phyloP scores from a whole-genome alignment of 805 yeast genomes.

The Dipodascopsis tothii region DNA sequence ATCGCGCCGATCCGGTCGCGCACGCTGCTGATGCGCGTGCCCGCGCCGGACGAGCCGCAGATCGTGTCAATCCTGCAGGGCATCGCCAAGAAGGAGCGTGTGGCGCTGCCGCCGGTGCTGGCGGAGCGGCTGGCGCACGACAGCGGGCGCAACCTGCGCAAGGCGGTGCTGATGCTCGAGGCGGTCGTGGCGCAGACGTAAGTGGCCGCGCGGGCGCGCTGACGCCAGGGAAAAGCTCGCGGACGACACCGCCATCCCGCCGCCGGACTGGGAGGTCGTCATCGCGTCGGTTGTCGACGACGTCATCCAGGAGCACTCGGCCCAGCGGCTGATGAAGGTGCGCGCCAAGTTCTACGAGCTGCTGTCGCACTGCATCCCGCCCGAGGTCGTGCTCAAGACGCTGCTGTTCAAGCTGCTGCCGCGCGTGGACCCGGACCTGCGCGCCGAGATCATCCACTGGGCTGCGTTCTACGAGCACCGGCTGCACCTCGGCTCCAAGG shows the following conservation, averaged over 20 bases:
- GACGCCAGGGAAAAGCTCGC: conserved; percentile 9
- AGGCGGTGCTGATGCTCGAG: conserved; percentile 71
- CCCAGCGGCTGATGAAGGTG: conserved; percentile 45
- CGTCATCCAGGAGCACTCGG: conserved; percentile 50
- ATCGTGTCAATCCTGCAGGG: conserved; percentile 46
- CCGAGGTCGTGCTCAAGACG: conserved; percentile 57
- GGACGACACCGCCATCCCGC: conserved; percentile 44
- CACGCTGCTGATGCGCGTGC: conserved; percentile 76
- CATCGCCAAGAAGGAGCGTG: conserved; percentile 52
- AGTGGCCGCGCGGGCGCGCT: background rate
- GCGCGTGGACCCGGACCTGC: conserved; percentile 25
- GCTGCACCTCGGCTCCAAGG: conserved; percentile 74
- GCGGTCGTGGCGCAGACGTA: conserved; percentile 45
- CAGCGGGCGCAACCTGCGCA: conserved; percentile 66
- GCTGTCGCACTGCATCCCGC: conserved; percentile 88
- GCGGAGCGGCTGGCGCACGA: conserved; percentile 47
- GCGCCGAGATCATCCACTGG: conserved; percentile 27
- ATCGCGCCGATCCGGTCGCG: conserved; percentile 93
- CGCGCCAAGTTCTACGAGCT: conserved; percentile 72
- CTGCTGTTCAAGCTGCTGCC: conserved; percentile 35
- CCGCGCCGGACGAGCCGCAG: conserved; percentile 66
- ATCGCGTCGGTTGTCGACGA: conserved; percentile 52
- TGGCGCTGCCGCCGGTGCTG: conserved; percentile 36
- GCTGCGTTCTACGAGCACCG: conserved; percentile 57
- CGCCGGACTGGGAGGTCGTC: conserved; percentile 87